A percentile compares a stretch with the other conserved stretches of the same genome.
Evolutionary conservation across 495 filamentous ascomycete genomes (phyloP).

Genomic region (Penicillium flavigenum): DNA sequence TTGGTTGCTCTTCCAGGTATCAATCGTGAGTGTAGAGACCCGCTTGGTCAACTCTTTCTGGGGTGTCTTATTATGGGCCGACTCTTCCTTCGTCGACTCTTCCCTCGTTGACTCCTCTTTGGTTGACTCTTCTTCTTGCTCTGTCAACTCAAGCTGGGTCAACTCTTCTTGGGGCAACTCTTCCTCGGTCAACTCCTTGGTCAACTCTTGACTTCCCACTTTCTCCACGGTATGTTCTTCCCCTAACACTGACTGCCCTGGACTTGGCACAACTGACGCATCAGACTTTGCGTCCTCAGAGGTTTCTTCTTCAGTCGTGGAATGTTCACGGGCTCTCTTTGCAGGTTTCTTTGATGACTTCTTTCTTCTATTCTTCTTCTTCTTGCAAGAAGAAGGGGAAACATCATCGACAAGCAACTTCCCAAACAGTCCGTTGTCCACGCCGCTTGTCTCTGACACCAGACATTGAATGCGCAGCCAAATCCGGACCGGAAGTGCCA

Average conservation of each 20-base stretch:
- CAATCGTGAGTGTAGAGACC: not conserved
- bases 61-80: not conserved
- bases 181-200: not conserved
- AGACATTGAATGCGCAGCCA: conserved; percentile 10
- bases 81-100: no score
- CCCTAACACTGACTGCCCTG: not conserved
- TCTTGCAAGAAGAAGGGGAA: not conserved
- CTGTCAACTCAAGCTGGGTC: not conserved
- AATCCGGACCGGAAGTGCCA: conserved; percentile 15
- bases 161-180: not conserved
- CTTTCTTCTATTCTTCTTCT: not conserved
- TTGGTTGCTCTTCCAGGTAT: not conserved
- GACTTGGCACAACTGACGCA: not conserved
- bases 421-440: not conserved
- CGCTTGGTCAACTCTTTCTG: not conserved
- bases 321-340: not conserved
- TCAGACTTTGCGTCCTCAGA: not conserved
- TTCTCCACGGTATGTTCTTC: not conserved
- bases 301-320: not conserved
- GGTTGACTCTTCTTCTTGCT: not conserved
- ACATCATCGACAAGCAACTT: not conserved
- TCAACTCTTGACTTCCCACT: not conserved
- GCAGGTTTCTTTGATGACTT: not conserved
- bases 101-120: no score
- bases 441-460: not conserved